A percentile compares a stretch with the other conserved stretches of the same genome.
Evolutionary conservation across 768 basidiomycete genomes (phyloP).

Genomic region (Mycena polygramma): DNA sequence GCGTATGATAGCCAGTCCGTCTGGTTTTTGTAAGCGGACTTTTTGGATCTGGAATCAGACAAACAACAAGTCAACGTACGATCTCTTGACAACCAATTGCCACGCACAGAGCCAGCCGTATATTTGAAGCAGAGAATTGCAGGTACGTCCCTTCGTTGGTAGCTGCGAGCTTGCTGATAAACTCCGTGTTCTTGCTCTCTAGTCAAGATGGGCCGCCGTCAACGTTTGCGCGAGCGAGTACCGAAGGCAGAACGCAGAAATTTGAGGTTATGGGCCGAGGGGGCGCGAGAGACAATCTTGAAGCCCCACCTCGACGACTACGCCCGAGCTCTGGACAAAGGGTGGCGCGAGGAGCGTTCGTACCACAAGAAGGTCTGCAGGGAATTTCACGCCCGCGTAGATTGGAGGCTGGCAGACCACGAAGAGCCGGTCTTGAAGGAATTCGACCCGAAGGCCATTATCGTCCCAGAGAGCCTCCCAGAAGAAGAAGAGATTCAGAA

Average conservation of each 20-base stretch:
- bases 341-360: conserved; percentile 6
- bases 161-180: no score
- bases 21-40: no score
- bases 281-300: conserved; percentile 14
- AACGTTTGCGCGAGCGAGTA: not conserved
- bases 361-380: conserved; percentile 19
- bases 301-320: conserved; percentile 24
- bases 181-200: no score
- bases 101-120: no score
- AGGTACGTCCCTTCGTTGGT: no score
- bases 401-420: conserved; percentile 13
- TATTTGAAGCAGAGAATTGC: no score
- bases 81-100: no score
- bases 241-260: conserved; percentile 11
- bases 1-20: no score
- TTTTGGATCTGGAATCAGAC: no score
- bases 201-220: no score
- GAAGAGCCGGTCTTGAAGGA: conserved; percentile 13
- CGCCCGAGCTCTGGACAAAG: not conserved
- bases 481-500: conserved; percentile 13
- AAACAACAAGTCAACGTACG: no score
- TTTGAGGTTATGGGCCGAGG: conserved; percentile 25
- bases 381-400: conserved; percentile 23
- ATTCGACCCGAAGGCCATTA: not conserved
- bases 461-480: not conserved